Evolutionary conservation across 495 filamentous ascomycete species (phyloP), one percentile per base, ranked within the genome.

Genomic region (Barbatosphaeria neglecta): DNA sequence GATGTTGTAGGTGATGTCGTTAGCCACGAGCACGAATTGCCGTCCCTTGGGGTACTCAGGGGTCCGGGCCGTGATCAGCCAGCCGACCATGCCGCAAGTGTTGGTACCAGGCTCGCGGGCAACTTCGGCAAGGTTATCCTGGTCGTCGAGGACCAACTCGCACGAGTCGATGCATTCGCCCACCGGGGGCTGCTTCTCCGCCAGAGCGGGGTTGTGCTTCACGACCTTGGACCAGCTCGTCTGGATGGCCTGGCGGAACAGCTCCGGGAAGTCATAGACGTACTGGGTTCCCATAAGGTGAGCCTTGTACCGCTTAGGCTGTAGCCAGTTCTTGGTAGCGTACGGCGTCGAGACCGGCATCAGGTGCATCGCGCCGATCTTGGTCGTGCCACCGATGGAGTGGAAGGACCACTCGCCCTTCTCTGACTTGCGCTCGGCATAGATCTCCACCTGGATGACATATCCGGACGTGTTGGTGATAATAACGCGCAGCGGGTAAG

Each of bases 391-490:
- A 44, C 93, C 88, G 61, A 96, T 93, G 64, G 86, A 94, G 63
- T 97, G 87, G 85, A 97, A 97, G 49, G 95, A 74, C 89, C 89
- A 96, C 53, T 97, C 87, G 48, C 75, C 78, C 76, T 90, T 95
- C 67, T 98, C 93, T 0, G 92, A 93, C 73, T 95, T 96, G 66
- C 85, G 84, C 77, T 98, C 92, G 15, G 86, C 87, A 61, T 98
- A 98, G 61, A 97, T 75, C 74, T 98, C 92, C 23, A 98, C 87
- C 65, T 97, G 84, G 56, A 96, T 90, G 59, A 98, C 86, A 72
- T 90, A 98, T n/a, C 92, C 92, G 18, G 90, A 97, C 28, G 93
- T 97, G 73, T 98, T 98, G 63, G 82, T 95, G 70, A 98, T 95
- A 56, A 96, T 83, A 35, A 95, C 88, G 72, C 92, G 88, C 33